Evolutionary conservation across 2,329 filamentous ascomycete species (phyloP).

Genomic region (Calonectria leucothoes): DNA sequence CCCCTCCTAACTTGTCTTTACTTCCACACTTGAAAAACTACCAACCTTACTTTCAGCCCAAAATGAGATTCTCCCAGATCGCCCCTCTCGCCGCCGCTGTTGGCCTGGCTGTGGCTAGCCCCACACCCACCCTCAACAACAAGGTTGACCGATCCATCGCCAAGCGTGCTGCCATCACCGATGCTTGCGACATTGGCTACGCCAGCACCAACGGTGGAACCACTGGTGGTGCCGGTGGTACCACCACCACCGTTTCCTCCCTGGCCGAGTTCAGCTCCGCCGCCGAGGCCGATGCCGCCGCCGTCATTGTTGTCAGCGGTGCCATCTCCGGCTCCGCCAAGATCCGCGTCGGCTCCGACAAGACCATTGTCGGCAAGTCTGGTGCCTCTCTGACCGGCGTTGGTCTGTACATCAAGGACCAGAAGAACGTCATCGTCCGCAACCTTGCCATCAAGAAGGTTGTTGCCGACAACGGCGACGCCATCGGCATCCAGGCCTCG

Average conservation of each 20-base stretch:
- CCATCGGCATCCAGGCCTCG: slow-evolving; percentile 67
- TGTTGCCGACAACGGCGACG: slow-evolving; percentile 66
- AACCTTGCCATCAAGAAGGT: slow-evolving; percentile 72
- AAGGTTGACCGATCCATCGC: slow-evolving; percentile 41
- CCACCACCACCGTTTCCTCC: slow-evolving; percentile 56
- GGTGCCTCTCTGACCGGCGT: slow-evolving; percentile 55
- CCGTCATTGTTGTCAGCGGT: slow-evolving; percentile 55
- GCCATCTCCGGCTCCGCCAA: slow-evolving; percentile 52
- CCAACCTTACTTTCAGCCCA: slow-evolving; percentile 13
- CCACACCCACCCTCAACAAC: slow-evolving; percentile 43
- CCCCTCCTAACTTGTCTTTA: neutral
- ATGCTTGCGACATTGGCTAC: slow-evolving; percentile 50
- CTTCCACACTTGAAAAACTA: neutral
- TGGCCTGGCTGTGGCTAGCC: slow-evolving; percentile 44
- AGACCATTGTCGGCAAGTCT: slow-evolving; percentile 57
- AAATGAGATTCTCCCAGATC: slow-evolving; percentile 48
- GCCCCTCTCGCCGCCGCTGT: slow-evolving; percentile 40
- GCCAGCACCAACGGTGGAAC: slow-evolving; percentile 54
- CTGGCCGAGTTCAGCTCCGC: slow-evolving; percentile 59
- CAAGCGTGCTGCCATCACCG: slow-evolving; percentile 51
- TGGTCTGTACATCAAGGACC: slow-evolving; percentile 64
- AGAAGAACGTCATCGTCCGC: slow-evolving; percentile 70
- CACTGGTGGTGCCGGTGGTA: slow-evolving; percentile 62
- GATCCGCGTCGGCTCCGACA: slow-evolving; percentile 57
- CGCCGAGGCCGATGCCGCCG: slow-evolving; percentile 55